Evolutionary conservation across 805 yeast species (phyloP), one percentile per base, ranked within the genome.

Genomic region (Wickerhamiella spandovensis): DNA sequence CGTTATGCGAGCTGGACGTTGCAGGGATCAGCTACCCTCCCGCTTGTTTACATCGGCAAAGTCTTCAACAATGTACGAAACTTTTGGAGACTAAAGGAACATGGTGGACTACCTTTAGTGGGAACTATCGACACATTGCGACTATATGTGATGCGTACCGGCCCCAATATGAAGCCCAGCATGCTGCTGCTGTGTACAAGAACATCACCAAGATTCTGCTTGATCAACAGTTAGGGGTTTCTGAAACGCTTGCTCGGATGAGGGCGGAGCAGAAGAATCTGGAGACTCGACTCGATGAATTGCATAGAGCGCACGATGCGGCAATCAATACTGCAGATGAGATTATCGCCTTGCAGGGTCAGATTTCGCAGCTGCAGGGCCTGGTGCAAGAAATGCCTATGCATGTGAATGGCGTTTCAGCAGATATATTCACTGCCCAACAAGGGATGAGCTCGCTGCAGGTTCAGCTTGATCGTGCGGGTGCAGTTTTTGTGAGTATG

Each of bases 21-120:
- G 62, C 67, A 1, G 52, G 53, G 1, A 51, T 66, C 9, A 47
- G 25, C 2, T 62, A 52, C 43, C 69, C 69, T 0, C 28, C 24
- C 3, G 46, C 25, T 0, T 65, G 68, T 48, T 13, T 13, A 12
- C 50, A 50, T 22, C 28, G n/a, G 0, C 2, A 20, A 6, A 32
- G 23, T 12, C 25, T 55, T 3, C 13, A 23, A 0, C 22, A 17
- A 2, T 65, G 69, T 50, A 56, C 66, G 1, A 35, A 25, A 2
- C 51, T 44, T 35, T 51, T 65, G 44, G 67, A 59, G 44, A 28
- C 62, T 1, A 50, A 53, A 20, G 55, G 66, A 0, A 83, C 81
- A 56, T 77, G 81, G 73, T 82, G 90, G 90, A 81, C 88, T 0
- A 78, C 82, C 0, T 82, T 74, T 58, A 79, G 79, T 54, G 86